A percentile compares a stretch with the other conserved stretches of the same genome.
Conservation (phyloP, 2,329 filamentous ascomycete species). For the Aspergillus sp. region DNA sequence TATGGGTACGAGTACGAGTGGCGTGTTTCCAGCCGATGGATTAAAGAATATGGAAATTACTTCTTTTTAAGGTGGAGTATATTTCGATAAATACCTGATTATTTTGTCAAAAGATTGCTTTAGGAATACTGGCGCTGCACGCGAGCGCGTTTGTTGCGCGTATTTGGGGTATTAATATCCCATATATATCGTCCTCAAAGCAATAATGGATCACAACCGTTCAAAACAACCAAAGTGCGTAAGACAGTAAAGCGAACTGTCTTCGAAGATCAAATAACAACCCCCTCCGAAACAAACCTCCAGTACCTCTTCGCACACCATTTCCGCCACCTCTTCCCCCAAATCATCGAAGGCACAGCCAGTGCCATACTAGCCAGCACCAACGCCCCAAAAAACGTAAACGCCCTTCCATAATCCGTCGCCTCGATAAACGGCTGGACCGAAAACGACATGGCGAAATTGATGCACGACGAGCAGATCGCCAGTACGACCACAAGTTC, state of each 20-base stretch:
- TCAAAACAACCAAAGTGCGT: neutral
- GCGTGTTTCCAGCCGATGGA: too few species aligned
- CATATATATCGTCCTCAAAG: too few species aligned
- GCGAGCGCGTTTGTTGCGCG: too few species aligned
- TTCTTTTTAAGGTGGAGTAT: too few species aligned
- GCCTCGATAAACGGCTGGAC: constrained; percentile 42
- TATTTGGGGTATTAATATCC: too few species aligned
- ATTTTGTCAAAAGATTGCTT: accelerated
- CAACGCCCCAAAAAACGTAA: constrained; percentile 37
- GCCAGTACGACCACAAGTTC: constrained; percentile 40
- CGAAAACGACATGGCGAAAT: constrained; percentile 40
- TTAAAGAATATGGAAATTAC: too few species aligned
- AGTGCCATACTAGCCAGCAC: constrained; percentile 26
- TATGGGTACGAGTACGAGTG: neutral
- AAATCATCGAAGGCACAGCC: constrained; percentile 30
- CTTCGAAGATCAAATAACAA: neutral
- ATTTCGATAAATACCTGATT: too few species aligned
- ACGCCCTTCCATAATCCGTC: constrained; percentile 32
- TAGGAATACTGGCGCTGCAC: too few species aligned
- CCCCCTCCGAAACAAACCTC: constrained; percentile 25
- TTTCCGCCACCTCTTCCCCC: constrained; percentile 35
- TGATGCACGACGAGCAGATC: constrained; percentile 34
- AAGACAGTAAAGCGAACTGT: too few species aligned
- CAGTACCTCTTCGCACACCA: constrained; percentile 26
- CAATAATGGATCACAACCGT: too few species aligned